Evolutionary conservation across 306 rosid genomes (phyloP).

Genomic region (Hippophae rhamnoides): DNA sequence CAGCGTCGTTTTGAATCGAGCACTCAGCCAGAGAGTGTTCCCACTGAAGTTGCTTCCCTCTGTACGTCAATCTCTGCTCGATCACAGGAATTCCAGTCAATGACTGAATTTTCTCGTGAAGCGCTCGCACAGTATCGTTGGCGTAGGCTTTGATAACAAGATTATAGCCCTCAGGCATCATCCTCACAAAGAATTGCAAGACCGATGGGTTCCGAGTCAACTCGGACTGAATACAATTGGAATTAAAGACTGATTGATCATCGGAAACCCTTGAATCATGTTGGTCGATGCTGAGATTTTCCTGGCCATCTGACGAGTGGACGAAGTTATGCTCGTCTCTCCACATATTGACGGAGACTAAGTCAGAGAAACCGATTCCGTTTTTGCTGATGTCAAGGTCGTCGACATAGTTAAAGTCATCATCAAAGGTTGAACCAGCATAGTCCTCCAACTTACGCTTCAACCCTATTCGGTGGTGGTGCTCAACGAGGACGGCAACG

Average conservation of each 20-base stretch:
- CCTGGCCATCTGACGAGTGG: conserved; percentile 16
- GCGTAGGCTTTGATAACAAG: conserved; percentile 44
- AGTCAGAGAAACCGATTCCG: conserved; percentile 37
- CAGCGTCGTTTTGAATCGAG: conserved; percentile 50
- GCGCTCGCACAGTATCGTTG: conserved; percentile 42
- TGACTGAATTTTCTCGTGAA: conserved; percentile 29
- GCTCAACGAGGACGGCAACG: conserved; percentile 10
- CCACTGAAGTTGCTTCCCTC: conserved; percentile 52
- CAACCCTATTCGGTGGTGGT: conserved; percentile 30
- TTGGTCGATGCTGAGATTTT: conserved; percentile 1
- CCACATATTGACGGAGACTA: conserved; percentile 59
- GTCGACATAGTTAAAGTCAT: conserved; percentile 18
- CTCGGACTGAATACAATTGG: conserved; percentile 9
- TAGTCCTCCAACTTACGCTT: conserved; percentile 74
- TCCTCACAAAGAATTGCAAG: conserved; percentile 58
- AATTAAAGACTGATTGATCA: conserved; percentile 17
- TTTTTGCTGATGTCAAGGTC: conserved; percentile 36
- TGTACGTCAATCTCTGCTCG: conserved; percentile 49
- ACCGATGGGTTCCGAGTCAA: conserved; percentile 16
- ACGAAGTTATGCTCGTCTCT: conserved; percentile 43
- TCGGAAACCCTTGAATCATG: conserved; percentile 29
- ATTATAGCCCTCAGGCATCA: conserved; percentile 36
- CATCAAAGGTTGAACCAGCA: conserved; percentile 30
- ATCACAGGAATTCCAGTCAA: conserved; percentile 36
- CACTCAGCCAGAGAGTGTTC: conserved; percentile 51